Evolutionary conservation across 257 asterid genomes (phyloP).

Genomic region (Lantana camara): DNA sequence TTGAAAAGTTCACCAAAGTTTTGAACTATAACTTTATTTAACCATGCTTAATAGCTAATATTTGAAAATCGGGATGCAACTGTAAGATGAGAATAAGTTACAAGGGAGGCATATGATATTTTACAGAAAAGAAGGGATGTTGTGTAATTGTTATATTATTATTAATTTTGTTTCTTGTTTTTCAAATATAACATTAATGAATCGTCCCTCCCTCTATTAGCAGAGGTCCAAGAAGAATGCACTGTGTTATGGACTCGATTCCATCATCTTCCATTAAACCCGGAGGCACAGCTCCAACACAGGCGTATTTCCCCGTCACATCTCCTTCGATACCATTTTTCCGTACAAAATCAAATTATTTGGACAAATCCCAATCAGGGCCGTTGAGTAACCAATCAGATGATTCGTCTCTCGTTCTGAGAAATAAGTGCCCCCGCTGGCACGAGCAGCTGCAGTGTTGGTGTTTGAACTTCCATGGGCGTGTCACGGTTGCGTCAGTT

Average conservation of each 20-base stretch:
- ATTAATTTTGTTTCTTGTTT: neutral
- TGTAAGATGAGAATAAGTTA: too few species aligned
- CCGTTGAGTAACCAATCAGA: conserved; percentile 38
- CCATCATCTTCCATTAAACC: conserved; percentile 72
- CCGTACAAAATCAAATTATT: conserved; percentile 49
- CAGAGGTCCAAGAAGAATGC: conserved; percentile 97
- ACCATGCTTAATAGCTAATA: too few species aligned
- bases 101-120: too few species aligned
- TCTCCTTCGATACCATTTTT: conserved; percentile 53
- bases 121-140: too few species aligned
- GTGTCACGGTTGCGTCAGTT: conserved; percentile 91
- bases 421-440: conserved; percentile 93
- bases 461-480: conserved; percentile 94
- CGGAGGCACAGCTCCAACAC: conserved; percentile 72
- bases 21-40: too few species aligned
- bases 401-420: conserved; percentile 52
- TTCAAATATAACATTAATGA: neutral
- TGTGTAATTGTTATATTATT: neutral
- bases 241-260: conserved; percentile 67
- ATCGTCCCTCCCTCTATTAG: conserved; percentile 9
- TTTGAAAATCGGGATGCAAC: too few species aligned
- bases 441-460: conserved; percentile 97
- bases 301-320: conserved; percentile 49
- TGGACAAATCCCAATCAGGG: conserved; percentile 46
- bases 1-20: too few species aligned